Base-by-base conservation (phyloP, 345 rosid species). In the Hevea brasiliensis region DNA sequence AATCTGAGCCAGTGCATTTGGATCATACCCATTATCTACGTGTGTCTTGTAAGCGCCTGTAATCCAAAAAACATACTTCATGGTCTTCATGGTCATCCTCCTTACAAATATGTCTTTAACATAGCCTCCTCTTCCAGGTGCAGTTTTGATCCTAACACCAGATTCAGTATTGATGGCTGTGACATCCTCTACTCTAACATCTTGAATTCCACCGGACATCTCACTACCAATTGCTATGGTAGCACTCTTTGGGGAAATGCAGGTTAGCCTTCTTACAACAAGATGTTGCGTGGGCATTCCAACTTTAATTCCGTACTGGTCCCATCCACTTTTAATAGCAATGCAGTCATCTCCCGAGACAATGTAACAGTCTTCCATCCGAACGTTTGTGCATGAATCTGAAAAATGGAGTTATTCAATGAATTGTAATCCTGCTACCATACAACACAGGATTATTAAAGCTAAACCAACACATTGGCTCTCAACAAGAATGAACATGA, bases 31-130 rank as follows among this genome's bases (percentile, higher is more conserved):
- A 0, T 81, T 68, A 61, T 90, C 92, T 0, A 97, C 90, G 61
- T 94, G 98, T 18, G 75, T 50, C 9, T 75, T 74, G 62, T 92
- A 94, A 32, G 77, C 11, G 0, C 98, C 89, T 0, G 86, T 82
- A 84, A 92, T 87, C 98, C 96, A 92, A 72, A 92, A 92, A 26
- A 86, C 97, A 26, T 84, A 92, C 73, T 92, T 85, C 96, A 88
- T 89, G 3, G 91, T 89, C 53, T 81, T 77, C 85, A 92, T 76
- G 0, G 63, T 80, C 71, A 88, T 51, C 21, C 86, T 83, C 35
- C 89, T 76, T 1, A 81, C 92, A 57, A 71, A 89, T 27, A 92
- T 86, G 80, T 89, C 90, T 60, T 80, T 85, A 7, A 90, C 91
- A 72, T 75, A 92, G 41, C 55, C 93, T 32, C 97, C 97, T 74